phyloP scores from a whole-genome alignment of 225 moss, liverwort and hornwort genomes.

The Neckera pumila region DNA sequence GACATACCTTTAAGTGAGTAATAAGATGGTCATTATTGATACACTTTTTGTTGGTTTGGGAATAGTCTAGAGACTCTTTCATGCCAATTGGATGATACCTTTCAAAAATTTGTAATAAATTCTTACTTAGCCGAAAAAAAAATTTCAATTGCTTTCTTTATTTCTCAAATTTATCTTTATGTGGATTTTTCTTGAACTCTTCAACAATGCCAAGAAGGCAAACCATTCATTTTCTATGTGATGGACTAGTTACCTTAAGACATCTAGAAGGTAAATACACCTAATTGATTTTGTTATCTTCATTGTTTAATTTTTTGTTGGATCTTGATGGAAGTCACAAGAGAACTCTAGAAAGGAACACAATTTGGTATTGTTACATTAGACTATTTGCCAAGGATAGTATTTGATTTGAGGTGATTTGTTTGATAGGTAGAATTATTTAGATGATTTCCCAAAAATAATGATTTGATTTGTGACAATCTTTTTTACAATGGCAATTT shows the following conservation, averaged over 20 bases:
- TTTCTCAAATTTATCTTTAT: not conserved
- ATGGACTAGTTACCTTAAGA: not conserved
- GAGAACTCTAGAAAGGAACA: not conserved
- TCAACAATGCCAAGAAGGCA: not conserved
- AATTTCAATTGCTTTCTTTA: not conserved
- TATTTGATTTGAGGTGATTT: not conserved
- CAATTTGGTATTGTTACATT: not conserved
- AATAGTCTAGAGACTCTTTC: accelerated
- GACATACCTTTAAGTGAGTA: not conserved
- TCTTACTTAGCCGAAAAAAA: not conserved
- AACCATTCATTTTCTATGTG: accelerated
- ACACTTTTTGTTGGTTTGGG: not conserved
- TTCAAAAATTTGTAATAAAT: not conserved
- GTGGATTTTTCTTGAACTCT: not conserved
- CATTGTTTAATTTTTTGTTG: not conserved
- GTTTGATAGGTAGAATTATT: accelerated
- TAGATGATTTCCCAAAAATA: not conserved
- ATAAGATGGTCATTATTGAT: not conserved
- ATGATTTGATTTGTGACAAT: not conserved
- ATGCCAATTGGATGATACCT: not conserved
- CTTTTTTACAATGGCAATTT: no score
- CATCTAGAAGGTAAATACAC: not conserved
- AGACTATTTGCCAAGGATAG: not conserved
- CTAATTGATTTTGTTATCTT: not conserved
- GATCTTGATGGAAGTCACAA: not conserved